Evolutionary conservation across 345 rosid genomes (phyloP).

Genomic region (Rhodomyrtus tomentosa): DNA sequence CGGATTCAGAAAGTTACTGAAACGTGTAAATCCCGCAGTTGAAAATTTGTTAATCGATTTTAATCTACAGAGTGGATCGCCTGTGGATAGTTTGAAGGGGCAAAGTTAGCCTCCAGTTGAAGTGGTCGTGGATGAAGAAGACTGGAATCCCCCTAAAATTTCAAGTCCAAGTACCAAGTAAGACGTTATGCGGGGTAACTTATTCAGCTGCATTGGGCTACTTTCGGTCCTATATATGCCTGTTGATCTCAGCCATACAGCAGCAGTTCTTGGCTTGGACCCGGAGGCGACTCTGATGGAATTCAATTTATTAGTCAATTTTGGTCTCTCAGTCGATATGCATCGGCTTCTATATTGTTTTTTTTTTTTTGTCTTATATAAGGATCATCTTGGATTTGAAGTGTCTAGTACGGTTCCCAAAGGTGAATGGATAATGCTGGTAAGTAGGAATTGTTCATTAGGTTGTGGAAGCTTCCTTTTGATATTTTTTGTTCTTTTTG

Average conservation of each 20-base stretch:
- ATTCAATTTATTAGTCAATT: background rate
- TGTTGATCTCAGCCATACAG: background rate
- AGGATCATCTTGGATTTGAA: background rate
- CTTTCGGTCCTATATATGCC: background rate
- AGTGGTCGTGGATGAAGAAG: background rate
- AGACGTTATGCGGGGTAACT: background rate
- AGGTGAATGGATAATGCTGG: background rate
- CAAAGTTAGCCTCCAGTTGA: background rate
- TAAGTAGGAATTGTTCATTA: background rate
- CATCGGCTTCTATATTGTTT: background rate
- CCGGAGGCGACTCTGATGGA: background rate
- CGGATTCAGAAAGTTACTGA: slow-evolving; percentile 49
- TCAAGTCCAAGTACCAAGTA: background rate
- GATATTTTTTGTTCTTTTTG: background rate
- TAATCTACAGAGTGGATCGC: background rate
- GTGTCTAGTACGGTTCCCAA: background rate
- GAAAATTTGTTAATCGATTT: slow-evolving; percentile 21
- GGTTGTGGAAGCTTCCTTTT: background rate
- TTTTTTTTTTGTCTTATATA: background rate
- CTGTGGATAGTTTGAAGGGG: background rate
- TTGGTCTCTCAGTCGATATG: background rate
- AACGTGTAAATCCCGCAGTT: slow-evolving; percentile 50
- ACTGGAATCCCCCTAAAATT: background rate
- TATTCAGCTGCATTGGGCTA: background rate
- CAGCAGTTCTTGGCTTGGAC: background rate